A percentile compares a stretch with the other conserved stretches of the same genome.
These are phyloP conservation scores for Chytridium lagenaria DNA, from an alignment of 371 early-diverging fungal species.

Conservation along the genomic window DNA sequence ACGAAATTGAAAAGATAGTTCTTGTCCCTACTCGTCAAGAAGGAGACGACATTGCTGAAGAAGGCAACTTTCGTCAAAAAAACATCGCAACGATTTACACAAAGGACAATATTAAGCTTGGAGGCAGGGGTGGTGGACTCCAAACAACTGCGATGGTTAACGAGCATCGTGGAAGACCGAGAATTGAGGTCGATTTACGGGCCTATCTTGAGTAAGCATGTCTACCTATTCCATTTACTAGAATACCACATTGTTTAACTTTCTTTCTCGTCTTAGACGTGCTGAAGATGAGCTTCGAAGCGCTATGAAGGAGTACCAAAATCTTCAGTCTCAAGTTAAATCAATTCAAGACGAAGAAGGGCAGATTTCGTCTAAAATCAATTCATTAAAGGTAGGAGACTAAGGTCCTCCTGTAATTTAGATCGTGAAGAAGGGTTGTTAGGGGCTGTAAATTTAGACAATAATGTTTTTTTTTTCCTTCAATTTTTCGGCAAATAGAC, in stretches of 20 bases:
- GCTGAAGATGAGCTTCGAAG: background rate
- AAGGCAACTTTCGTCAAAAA: constrained; percentile 59
- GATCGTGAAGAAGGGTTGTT: background rate
- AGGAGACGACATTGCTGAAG: constrained; percentile 75
- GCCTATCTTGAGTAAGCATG: constrained; percentile 50
- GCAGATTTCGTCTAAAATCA: background rate
- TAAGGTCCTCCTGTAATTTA: background rate
- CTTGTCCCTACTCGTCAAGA: constrained; percentile 72
- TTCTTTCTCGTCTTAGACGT: constrained; percentile 16
- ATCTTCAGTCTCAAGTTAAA: background rate
- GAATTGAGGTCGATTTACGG: constrained; percentile 57
- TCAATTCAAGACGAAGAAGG: background rate
- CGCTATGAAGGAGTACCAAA: background rate
- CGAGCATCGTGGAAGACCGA: constrained; percentile 48
- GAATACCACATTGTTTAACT: constrained; percentile 9
- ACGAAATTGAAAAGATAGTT: constrained; percentile 78
- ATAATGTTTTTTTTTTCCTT: too few relatives aligned
- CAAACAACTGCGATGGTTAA: constrained; percentile 48
- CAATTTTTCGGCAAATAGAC: too few relatives aligned
- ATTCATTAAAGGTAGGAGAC: background rate
- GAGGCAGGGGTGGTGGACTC: constrained; percentile 62
- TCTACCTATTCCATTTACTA: background rate
- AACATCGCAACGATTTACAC: constrained; percentile 79
- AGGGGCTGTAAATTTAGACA: too few relatives aligned
- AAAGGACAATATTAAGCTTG: constrained; percentile 68